A percentile compares a stretch with the other conserved stretches of the same genome.
phyloP scores from a whole-genome alignment of 176 grass and related monocot species.

The Bonia amplexicaulis region DNA sequence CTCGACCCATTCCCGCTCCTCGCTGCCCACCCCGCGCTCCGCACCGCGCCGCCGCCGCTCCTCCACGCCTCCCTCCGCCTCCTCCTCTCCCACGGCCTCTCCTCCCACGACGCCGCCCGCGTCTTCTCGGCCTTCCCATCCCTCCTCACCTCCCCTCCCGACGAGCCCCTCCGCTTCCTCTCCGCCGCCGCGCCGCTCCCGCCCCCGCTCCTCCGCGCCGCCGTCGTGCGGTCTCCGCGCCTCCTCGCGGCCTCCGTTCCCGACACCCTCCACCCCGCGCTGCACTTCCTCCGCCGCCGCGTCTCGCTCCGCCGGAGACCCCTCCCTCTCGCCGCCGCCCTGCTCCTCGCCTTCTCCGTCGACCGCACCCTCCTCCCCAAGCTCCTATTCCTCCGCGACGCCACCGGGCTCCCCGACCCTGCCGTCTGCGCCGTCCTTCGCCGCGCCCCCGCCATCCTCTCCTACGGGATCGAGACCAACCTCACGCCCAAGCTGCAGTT shows the following conservation, averaged over 20 bases:
- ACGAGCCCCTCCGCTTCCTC: neutral
- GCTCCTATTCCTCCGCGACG: constrained; percentile 39
- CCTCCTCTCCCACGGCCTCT: too few relatives aligned
- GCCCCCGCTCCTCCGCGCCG: too few relatives aligned
- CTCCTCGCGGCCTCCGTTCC: too few relatives aligned
- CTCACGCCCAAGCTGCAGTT: constrained; percentile 59
- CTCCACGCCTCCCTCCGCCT: too few relatives aligned
- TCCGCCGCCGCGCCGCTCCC: too few relatives aligned
- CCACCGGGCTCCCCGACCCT: constrained; percentile 25
- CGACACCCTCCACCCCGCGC: constrained; percentile 45
- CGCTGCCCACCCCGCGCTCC: too few relatives aligned
- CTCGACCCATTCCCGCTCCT: too few relatives aligned
- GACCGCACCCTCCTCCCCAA: constrained; percentile 70
- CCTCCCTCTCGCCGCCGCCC: constrained; percentile 41
- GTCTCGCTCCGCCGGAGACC: constrained; percentile 28
- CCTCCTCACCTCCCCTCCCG: neutral
- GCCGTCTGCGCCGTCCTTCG: constrained; percentile 42
- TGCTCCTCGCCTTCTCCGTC: constrained; percentile 64
- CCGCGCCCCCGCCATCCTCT: constrained; percentile 61
- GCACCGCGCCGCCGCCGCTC: too few relatives aligned
- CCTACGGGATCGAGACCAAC: constrained; percentile 64
- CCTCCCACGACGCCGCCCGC: too few relatives aligned
- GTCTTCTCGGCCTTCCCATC: too few relatives aligned
- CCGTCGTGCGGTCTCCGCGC: too few relatives aligned
- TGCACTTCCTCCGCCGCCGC: constrained; percentile 50